Percentiles rank a stretch among this genome's conserved stretches.
phyloP scores from a whole-genome alignment of 805 yeast genomes.

The Alloascoidea hylecoeti region DNA sequence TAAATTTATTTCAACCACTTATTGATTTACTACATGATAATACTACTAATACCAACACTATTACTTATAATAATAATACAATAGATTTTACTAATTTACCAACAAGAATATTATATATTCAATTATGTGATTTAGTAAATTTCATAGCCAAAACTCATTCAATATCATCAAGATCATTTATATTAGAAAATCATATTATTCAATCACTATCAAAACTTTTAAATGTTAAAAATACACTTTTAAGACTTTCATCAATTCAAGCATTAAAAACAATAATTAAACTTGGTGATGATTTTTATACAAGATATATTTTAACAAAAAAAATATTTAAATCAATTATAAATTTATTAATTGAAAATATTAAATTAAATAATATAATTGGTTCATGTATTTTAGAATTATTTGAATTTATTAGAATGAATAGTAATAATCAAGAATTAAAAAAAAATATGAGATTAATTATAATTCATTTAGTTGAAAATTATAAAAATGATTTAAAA shows the following conservation, averaged over 20 bases:
- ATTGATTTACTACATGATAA: constrained; percentile 15
- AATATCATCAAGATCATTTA: constrained; percentile 41
- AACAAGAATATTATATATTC: constrained; percentile 25
- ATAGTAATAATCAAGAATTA: constrained; percentile 11
- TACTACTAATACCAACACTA: not conserved
- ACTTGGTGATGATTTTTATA: constrained; percentile 49
- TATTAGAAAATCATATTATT: constrained; percentile 44
- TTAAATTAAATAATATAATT: constrained; percentile 42
- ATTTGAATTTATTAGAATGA: constrained; percentile 26
- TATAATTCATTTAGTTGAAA: constrained; percentile 16
- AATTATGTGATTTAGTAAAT: constrained; percentile 55
- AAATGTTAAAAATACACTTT: constrained; percentile 27
- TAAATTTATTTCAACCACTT: constrained; percentile 34
- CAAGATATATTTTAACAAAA: constrained; percentile 38
- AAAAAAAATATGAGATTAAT: constrained; percentile 14
- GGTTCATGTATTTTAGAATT: constrained; percentile 69
- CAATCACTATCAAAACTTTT: constrained; percentile 39
- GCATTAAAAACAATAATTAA: constrained; percentile 50
- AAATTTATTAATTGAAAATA: constrained; percentile 30
- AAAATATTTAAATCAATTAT: constrained; percentile 37
- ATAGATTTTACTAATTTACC: constrained; percentile 4
- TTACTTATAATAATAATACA: not conserved
- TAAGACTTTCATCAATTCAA: constrained; percentile 55
- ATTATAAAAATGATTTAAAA: constrained; percentile 16
- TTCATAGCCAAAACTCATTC: constrained; percentile 61